Evolutionary conservation across 2,329 filamentous ascomycete species (phyloP).

Genomic region (Stagonosporopsis vannaccii): DNA sequence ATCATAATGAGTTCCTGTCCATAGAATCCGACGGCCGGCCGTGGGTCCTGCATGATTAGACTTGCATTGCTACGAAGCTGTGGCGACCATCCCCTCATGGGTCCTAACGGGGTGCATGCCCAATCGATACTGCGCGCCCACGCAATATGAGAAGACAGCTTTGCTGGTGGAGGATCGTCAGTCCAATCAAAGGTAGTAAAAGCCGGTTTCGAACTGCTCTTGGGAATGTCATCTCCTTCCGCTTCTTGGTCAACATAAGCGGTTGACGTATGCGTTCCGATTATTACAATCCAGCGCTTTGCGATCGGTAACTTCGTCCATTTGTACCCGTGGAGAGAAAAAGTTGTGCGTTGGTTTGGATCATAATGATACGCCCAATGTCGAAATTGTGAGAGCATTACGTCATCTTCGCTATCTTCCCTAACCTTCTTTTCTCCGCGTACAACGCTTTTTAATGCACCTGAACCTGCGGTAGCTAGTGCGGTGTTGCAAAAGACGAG

Average conservation of each 20-base stretch:
- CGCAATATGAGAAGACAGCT: constrained; percentile 16
- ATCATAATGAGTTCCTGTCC: constrained; percentile 47
- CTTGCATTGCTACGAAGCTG: constrained; percentile 79
- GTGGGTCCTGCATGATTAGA: constrained; percentile 67
- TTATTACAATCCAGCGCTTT: constrained; percentile 34
- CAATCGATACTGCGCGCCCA: constrained; percentile 70
- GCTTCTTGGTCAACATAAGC: neutral
- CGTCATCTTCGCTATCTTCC: neutral
- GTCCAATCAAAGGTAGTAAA: constrained; percentile 27
- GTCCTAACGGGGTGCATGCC: constrained; percentile 73
- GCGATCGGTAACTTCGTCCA: constrained; percentile 28
- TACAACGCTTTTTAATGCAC: constrained; percentile 19
- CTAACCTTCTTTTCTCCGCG: too few species aligned
- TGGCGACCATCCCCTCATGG: constrained; percentile 72
- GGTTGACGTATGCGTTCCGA: constrained; percentile 6
- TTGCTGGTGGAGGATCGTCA: constrained; percentile 20
- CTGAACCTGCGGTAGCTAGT: constrained; percentile 20
- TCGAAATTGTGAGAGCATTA: constrained; percentile 21
- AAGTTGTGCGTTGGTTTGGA: neutral
- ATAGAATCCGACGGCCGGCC: constrained; percentile 68
- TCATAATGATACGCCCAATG: constrained; percentile 22
- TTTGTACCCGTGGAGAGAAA: constrained; percentile 11
- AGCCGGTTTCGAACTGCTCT: constrained; percentile 9
- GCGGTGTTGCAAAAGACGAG: constrained; percentile 33
- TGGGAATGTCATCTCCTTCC: neutral